Evolutionary conservation across 2,329 filamentous ascomycete genomes (phyloP).

Genomic region (Ophiostoma piceae): DNA sequence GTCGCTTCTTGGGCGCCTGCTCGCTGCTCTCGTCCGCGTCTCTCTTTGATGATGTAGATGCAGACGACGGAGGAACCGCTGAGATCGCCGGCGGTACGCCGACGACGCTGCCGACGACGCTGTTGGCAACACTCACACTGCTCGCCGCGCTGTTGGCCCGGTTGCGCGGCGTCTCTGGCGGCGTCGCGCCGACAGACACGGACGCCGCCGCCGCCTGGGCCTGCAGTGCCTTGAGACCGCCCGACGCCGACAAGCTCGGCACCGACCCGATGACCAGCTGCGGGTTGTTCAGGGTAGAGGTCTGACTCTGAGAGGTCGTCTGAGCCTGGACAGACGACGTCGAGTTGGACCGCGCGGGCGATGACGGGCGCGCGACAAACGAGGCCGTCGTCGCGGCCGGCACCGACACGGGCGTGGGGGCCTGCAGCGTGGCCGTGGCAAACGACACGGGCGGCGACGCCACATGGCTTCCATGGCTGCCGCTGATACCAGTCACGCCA

Average conservation of each 20-base stretch:
- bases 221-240: slow-evolving; percentile 42
- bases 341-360: slow-evolving; percentile 80
- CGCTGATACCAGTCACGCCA: slow-evolving; percentile 36
- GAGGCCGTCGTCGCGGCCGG: slow-evolving; percentile 43
- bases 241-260: slow-evolving; percentile 68
- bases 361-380: slow-evolving; percentile 63
- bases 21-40: slow-evolving; percentile 42
- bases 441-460: neutral
- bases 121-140: slow-evolving; percentile 27
- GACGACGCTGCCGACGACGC: slow-evolving; percentile 11
- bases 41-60: slow-evolving; percentile 40
- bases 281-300: slow-evolving; percentile 58
- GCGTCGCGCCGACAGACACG: slow-evolving; percentile 50
- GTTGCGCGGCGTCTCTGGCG: slow-evolving; percentile 77
- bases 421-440: neutral
- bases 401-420: neutral
- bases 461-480: too few relatives aligned
- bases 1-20: slow-evolving; percentile 58
- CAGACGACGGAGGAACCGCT: neutral
- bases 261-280: slow-evolving; percentile 72
- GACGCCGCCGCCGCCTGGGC: neutral
- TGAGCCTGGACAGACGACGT: slow-evolving; percentile 64
- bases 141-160: slow-evolving; percentile 49
- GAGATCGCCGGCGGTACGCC: slow-evolving; percentile 28
- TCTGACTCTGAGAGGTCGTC: neutral